Evolutionary conservation across 2,329 filamentous ascomycete species (phyloP).

Genomic region (Neonectria coccinea): DNA sequence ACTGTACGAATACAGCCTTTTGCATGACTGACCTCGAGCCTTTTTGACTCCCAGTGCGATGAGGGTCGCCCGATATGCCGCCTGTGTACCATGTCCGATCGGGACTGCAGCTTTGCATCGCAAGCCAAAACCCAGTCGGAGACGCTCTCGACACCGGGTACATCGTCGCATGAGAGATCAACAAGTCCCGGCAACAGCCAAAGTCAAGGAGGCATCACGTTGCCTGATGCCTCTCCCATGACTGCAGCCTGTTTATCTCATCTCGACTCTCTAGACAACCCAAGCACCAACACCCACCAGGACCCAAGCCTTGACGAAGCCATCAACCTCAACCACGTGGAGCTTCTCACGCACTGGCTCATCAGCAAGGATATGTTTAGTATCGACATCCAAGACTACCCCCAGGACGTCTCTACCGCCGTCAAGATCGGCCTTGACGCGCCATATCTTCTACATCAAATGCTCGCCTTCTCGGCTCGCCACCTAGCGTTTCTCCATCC

Average conservation of each 20-base stretch:
- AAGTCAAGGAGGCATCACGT: not conserved
- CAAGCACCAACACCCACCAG: not conserved
- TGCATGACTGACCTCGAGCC: not conserved
- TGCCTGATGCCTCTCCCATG: not conserved
- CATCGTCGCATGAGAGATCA: not conserved
- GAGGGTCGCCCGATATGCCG: conserved; percentile 33
- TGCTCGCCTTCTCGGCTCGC: conserved; percentile 34
- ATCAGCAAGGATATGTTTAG: not conserved
- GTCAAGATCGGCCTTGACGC: conserved; percentile 9
- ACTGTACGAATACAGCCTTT: not conserved
- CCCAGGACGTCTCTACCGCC: not conserved
- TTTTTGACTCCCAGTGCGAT: conserved; percentile 27
- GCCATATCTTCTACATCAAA: conserved; percentile 29
- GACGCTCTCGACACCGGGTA: not conserved
- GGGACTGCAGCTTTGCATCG: conserved; percentile 29
- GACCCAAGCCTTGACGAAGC: not conserved
- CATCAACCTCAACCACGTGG: not conserved
- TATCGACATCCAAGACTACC: not conserved
- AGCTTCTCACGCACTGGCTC: not conserved
- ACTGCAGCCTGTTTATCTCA: not conserved
- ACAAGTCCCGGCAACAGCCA: not conserved
- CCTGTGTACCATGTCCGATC: conserved; percentile 22
- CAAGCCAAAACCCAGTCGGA: not conserved
- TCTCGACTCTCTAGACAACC: not conserved
- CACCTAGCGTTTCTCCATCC: conserved; percentile 22